Conservation (phyloP, 2,329 filamentous ascomycete species). For the Colletotrichum gigasporum region DNA sequence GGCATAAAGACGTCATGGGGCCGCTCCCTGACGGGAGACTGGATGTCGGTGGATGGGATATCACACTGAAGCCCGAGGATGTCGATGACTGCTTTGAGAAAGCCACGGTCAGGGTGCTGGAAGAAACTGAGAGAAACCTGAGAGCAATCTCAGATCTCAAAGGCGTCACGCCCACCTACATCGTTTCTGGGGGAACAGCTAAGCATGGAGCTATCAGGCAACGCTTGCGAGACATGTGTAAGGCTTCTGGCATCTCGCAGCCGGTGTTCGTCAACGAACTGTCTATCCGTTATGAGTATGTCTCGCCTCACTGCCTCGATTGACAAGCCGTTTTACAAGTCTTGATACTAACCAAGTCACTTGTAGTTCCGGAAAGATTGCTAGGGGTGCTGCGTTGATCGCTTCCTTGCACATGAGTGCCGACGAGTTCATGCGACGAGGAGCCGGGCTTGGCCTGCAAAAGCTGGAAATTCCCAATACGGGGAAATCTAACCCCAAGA, state of each 20-base stretch:
- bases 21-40: neutral
- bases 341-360: neutral
- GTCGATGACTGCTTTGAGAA: neutral
- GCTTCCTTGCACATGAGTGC: neutral
- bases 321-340: too few species aligned
- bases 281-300: neutral
- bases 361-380: neutral
- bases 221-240: neutral
- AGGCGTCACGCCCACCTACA: neutral
- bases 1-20: neutral
- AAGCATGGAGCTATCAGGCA: neutral
- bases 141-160: neutral
- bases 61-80: neutral
- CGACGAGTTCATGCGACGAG: neutral
- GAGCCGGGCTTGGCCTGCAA: neutral
- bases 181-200: neutral
- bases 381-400: neutral
- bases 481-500: neutral
- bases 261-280: neutral
- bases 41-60: neutral
- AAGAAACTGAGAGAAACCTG: neutral
- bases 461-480: neutral
- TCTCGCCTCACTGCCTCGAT: too few species aligned
- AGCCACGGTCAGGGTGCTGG: neutral
- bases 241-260: neutral